Evolutionary conservation across 2,329 filamentous ascomycete species (phyloP), one percentile per base, ranked within the genome.

Genomic region (Venturia nashicola): DNA sequence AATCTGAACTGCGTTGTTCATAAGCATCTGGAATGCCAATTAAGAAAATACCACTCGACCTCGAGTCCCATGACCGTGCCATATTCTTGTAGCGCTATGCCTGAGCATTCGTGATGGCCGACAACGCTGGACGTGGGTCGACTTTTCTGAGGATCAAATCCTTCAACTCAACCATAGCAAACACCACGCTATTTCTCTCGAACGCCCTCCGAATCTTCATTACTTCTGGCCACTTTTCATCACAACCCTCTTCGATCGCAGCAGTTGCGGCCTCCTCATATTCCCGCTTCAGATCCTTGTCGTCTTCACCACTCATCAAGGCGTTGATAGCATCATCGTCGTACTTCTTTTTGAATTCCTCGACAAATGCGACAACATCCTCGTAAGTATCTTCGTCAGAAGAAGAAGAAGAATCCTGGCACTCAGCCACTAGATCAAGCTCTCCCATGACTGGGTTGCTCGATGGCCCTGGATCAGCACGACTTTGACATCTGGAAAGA

Each of bases 201-300:
- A 70, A 68, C 23, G 72, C 61, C 61, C 70, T 68, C 72, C 72
- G 73, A 59, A 73, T 67, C 43, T 68, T 67, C 34, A 69, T 67
- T 34, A 73, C 66, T 16, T 54, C 61, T 34, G 70, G 71, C 32
- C 70, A 68, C 27, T 27, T 34, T 70, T 65, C 44, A 11, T 23
- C 27, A 48, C 9, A 8, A 9, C 66, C 65, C n/a, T 69, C 65
- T 23, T 72, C 70, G 65, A 71, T 73, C 6, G 65, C 59, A 64
- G 71, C 73, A 43, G 67, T 68, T 6, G 68, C 64, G 5, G 71
- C 68, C 8, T 65, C 67, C 51, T 72, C 68, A 64, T 72, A 74
- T 64, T 69, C 65, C 1, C 62, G 65, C 39, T 67, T 69, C 42
- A 71, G 62, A 5, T 67, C 61, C 18, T 69, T 68, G 42, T 70